Conservation (phyloP, 2,329 filamentous ascomycete genomes). For the Trichoderma citrinoviride region DNA sequence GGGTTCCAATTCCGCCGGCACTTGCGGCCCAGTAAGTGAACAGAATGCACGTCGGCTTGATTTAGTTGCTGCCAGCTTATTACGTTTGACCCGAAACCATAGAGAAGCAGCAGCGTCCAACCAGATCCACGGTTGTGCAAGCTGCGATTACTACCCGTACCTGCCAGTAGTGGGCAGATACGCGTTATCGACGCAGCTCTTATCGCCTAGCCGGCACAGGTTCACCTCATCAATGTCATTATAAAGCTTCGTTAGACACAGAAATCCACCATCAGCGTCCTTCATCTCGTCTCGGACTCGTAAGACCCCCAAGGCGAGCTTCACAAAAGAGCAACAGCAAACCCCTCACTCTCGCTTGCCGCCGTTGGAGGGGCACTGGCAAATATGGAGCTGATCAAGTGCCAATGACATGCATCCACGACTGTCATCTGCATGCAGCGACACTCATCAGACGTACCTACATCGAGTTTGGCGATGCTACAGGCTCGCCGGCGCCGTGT, state of each 20-base stretch:
- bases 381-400: conserved; percentile 20
- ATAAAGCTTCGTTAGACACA: conserved; percentile 15
- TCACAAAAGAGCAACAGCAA: not conserved
- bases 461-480: conserved; percentile 16
- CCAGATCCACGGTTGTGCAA: not conserved
- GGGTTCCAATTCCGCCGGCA: conserved; percentile 5
- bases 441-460: conserved; percentile 19
- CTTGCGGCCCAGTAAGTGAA: not conserved
- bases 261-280: not conserved
- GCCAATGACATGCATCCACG: conserved; percentile 23
- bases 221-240: not conserved
- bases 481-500: conserved; percentile 9
- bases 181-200: not conserved
- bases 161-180: not conserved
- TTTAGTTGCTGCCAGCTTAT: not conserved
- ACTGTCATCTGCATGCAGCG: conserved; percentile 20
- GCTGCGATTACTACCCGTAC: not conserved
- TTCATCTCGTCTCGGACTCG: not conserved
- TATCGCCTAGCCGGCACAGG: conserved; percentile 8
- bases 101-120: not conserved
- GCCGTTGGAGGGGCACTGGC: conserved; percentile 15
- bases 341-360: conserved; percentile 20
- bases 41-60: not conserved
- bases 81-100: too few species aligned
- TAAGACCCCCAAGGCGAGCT: not conserved